Conservation (phyloP, 345 rosid genomes). For the Gossypium turneri region DNA sequence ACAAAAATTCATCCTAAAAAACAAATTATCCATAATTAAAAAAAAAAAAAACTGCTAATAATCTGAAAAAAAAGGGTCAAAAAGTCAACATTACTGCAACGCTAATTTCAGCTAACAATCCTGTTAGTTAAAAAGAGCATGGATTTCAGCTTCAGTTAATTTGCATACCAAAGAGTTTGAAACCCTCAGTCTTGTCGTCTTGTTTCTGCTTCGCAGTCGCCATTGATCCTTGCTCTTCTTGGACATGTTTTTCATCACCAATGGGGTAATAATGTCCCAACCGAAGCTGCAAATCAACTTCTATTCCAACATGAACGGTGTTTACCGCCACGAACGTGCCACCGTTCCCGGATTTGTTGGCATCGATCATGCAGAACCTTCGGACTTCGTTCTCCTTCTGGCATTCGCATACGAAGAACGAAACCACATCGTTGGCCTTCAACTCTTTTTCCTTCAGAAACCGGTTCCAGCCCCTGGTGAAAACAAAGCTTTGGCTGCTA, state of each 20-base stretch:
- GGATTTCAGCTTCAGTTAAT: slow-evolving; percentile 21
- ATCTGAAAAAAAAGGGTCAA: too few species aligned
- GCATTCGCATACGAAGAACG: slow-evolving; percentile 45
- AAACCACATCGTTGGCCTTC: slow-evolving; percentile 47
- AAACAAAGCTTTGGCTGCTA: slow-evolving; percentile 86
- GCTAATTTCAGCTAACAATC: not conserved
- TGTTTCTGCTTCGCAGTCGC: not conserved
- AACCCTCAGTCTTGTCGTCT: slow-evolving; percentile 9
- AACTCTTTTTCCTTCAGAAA: slow-evolving; percentile 65
- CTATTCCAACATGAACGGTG: not conserved
- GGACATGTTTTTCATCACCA: not conserved
- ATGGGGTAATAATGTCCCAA: not conserved
- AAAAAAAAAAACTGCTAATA: not conserved
- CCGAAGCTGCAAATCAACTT: not conserved
- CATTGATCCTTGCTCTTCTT: not conserved
- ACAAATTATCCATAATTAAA: not conserved
- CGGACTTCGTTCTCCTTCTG: slow-evolving; percentile 9
- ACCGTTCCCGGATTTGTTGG: not conserved
- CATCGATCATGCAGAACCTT: slow-evolving; percentile 44
- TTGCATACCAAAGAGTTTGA: slow-evolving; percentile 46
- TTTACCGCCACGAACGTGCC: not conserved
- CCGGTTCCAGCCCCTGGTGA: slow-evolving; percentile 80
- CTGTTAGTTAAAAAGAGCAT: not conserved
- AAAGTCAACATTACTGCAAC: not conserved
- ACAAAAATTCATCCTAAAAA: not conserved